Conservation (phyloP, 495 filamentous ascomycete genomes). For the Podospora australis region DNA sequence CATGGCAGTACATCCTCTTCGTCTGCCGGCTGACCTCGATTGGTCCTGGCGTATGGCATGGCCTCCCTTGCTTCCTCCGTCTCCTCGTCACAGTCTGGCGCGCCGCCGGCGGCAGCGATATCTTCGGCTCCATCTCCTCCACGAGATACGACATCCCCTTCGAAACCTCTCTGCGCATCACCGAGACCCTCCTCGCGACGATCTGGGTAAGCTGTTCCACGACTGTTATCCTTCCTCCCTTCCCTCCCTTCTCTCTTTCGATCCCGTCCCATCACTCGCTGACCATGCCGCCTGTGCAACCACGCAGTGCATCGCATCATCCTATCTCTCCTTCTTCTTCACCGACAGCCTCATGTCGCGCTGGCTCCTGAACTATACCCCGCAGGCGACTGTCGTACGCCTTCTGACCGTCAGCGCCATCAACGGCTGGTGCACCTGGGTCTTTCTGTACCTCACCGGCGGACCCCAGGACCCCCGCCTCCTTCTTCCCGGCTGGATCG, state of each 20-base stretch:
- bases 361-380: slow-evolving; percentile 86
- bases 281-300: too few species aligned
- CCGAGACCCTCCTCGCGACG: slow-evolving; percentile 72
- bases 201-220: slow-evolving; percentile 62
- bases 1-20: slow-evolving; percentile 42
- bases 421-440: slow-evolving; percentile 76
- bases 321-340: slow-evolving; percentile 83
- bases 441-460: slow-evolving; percentile 68
- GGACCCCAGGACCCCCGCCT: slow-evolving; percentile 69
- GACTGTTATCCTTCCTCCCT: neutral
- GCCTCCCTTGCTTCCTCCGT: slow-evolving; percentile 38
- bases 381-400: slow-evolving; percentile 75
- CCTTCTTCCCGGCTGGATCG: slow-evolving; percentile 80
- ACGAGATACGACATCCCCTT: slow-evolving; percentile 16
- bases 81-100: slow-evolving; percentile 28
- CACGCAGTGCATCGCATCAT: slow-evolving; percentile 69
- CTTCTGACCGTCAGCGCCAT: slow-evolving; percentile 71
- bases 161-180: slow-evolving; percentile 49
- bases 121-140: neutral
- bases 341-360: slow-evolving; percentile 89
- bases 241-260: neutral
- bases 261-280: neutral
- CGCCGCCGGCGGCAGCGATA: slow-evolving; percentile 3
- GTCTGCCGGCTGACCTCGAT: slow-evolving; percentile 39
- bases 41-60: slow-evolving; percentile 38